Base-by-base conservation (phyloP, 257 asterid genomes). In the Jaltomata sinuosa region DNA sequence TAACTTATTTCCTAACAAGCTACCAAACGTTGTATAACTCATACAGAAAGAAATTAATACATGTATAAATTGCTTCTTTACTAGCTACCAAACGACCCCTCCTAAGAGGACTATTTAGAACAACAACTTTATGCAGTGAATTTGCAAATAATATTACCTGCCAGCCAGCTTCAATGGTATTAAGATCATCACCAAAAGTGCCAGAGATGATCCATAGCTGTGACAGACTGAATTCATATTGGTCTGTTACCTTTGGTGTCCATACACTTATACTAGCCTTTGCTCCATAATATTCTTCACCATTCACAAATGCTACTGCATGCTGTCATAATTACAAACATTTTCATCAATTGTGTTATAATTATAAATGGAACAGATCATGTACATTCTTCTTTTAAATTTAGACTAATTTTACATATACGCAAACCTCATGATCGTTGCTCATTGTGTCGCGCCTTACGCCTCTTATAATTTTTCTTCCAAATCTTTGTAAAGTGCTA, bases 371-470 rank as follows among this genome's bases (percentile, higher is more conserved):
- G 45, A 76, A 45, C 25, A 67, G 21, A 32, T 67, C 0, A 31
- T 34, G 8, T 32, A 18, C 25, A 31, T 16, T 65, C 47, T 1
- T 69, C 47, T 32, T 18, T 18, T 0, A 34, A 36, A 34, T 18
- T 67, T 32, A 34, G 27, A 68, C 78, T 40, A 71, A 40, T 21
- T 72, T 25, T 42, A 45, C 25, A 8, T 5, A 38, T 81, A 64
- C n/a, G n/a, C 87, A 86, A 10, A 95, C 98, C 98, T 96, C 99
- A 83, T 96, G 99, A 84, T 89, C 97, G 62, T 88, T 89, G 93
- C 98, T 94, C 93, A 81, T 91, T 0, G 99, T 91, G 79, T 93
- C 98, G 34, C 94, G 88, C 14, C 94, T 89, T 1, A 93, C 92
- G 25, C 94, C 91, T 55, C 92, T 80, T 77, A 84, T 85, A 81